Percentiles rank a stretch among this genome's conserved stretches.
These are phyloP conservation scores for Hypoxylon sp. DNA, from an alignment of 2,329 filamentous ascomycete genomes.

Conservation along the genomic window DNA sequence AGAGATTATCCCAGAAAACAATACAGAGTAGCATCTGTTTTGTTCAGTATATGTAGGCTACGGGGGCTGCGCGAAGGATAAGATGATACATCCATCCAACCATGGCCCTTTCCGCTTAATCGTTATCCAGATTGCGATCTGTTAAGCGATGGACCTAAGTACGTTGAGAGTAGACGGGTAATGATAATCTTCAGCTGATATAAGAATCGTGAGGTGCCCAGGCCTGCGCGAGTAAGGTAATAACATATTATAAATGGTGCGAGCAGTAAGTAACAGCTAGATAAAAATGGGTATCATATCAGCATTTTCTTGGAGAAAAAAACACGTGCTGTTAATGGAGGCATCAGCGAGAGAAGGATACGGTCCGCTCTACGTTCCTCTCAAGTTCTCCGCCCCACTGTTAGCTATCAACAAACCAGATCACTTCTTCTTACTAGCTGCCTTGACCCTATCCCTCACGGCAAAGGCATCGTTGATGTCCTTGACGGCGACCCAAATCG, in stretches of 20 bases:
- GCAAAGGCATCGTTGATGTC: constrained; percentile 71
- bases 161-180: not conserved
- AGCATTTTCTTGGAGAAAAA: not conserved
- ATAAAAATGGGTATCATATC: constrained; percentile 30
- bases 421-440: constrained; percentile 55
- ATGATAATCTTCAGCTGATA: not conserved
- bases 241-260: not conserved
- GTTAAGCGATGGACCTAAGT: not conserved
- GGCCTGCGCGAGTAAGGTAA: not conserved
- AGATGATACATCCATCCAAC: not conserved
- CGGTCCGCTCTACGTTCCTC: too few relatives aligned
- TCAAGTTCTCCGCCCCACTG: not conserved
- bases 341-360: not conserved
- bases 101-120: not conserved
- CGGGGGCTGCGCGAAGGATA: not conserved
- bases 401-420: not conserved
- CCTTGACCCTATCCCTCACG: constrained; percentile 54
- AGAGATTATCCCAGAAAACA: not conserved
- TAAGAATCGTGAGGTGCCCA: not conserved
- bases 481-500: constrained; percentile 67
- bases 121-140: not conserved
- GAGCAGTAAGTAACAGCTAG: constrained; percentile 5
- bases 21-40: not conserved
- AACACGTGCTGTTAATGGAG: not conserved
- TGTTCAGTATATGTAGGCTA: constrained; percentile 10